phyloP scores from a whole-genome alignment of 352 stramenopile species.

The Phytopythium montanum region DNA sequence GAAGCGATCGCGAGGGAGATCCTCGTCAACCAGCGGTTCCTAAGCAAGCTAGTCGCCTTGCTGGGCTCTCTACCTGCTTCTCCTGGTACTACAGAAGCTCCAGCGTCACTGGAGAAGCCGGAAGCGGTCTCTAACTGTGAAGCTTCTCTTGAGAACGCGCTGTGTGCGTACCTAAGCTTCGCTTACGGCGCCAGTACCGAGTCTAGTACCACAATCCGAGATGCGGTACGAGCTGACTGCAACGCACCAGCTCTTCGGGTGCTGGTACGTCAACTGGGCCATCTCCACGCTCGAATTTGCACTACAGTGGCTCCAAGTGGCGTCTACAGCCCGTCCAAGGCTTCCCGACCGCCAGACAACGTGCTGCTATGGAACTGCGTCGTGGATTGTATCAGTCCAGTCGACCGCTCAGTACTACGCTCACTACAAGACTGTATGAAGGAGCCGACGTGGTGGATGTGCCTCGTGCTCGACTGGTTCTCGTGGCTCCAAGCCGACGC shows the following conservation, averaged over 20 bases:
- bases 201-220: constrained; percentile 18
- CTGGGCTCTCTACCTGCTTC: constrained; percentile 19
- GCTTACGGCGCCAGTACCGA: constrained; percentile 24
- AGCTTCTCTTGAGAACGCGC: constrained; percentile 27
- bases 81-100: background rate
- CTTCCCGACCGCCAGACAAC: constrained; percentile 11
- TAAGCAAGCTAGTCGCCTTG: constrained; percentile 45
- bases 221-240: constrained; percentile 37
- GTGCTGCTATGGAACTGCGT: constrained; percentile 32
- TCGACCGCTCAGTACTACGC: constrained; percentile 3
- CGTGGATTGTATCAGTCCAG: constrained; percentile 19
- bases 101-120: background rate
- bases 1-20: constrained; percentile 39
- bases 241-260: constrained; percentile 19
- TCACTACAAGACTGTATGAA: background rate
- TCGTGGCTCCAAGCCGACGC: background rate
- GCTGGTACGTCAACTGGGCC: constrained; percentile 10
- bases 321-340: background rate
- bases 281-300: constrained; percentile 21
- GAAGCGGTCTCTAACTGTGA: constrained; percentile 10
- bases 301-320: background rate
- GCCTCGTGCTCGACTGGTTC: constrained; percentile 1
- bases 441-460: background rate
- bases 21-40: constrained; percentile 51
- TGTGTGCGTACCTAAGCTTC: constrained; percentile 54